phyloP scores from a whole-genome alignment of 208 protist species.

The Blastocrithidia nonstop region DNA sequence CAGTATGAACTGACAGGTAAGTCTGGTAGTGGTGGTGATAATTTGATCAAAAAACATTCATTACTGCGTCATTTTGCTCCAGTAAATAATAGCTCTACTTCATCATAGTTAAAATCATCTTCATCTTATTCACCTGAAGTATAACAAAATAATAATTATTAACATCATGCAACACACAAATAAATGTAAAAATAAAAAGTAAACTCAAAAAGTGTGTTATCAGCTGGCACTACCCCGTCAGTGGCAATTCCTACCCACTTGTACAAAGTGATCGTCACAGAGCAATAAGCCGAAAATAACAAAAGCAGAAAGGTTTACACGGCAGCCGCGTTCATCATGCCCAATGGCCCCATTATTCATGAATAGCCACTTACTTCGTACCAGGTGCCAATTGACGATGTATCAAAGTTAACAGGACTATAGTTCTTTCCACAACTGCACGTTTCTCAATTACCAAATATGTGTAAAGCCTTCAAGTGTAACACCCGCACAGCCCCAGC shows the following conservation, averaged over 20 bases:
- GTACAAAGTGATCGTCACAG: conserved; percentile 63
- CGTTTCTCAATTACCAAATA: conserved; percentile 14
- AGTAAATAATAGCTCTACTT: no score
- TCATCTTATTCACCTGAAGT: no score
- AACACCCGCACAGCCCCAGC: conserved; percentile 16
- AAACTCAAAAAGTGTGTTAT: no score
- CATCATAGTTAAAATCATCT: no score
- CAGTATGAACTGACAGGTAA: conserved; percentile 53
- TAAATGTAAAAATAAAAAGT: no score
- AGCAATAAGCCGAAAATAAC: conserved; percentile 7
- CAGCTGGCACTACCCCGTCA: conserved; percentile 4
- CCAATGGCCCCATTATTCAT: conserved; percentile 47
- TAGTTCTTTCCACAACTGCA: conserved; percentile 48
- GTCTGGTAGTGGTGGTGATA: no score
- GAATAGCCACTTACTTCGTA: conserved; percentile 53
- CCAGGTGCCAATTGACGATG: conserved; percentile 30
- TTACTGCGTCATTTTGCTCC: no score
- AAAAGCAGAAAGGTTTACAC: conserved; percentile 6
- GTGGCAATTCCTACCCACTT: conserved; percentile 76
- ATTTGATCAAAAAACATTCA: no score
- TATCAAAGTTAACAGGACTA: conserved; percentile 55
- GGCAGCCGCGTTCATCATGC: conserved; percentile 57
- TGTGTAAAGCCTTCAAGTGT: conserved; percentile 38
- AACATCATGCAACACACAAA: no score
- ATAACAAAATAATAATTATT: no score